Base-by-base conservation (phyloP, 1,284 basidiomycete species). In the Sphagnurus paluster region DNA sequence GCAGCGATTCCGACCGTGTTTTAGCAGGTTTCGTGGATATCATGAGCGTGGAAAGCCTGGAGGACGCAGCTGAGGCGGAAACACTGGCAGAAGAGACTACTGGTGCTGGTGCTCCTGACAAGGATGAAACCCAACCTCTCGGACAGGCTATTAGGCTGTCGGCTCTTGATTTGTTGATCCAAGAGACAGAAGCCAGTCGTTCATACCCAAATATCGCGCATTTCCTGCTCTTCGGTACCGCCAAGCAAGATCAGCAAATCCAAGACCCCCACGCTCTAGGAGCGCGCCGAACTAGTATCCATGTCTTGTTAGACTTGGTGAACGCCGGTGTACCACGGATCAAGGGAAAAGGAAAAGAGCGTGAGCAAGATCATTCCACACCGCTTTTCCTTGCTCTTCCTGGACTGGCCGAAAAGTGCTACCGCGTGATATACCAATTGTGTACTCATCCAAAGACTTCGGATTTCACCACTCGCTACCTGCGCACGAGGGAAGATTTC, bases 401-500 rank as follows among this genome's bases (percentile, higher is more conserved):
- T 0, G 77, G 78, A 1, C 72, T 98, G 20, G 94, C 94, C 0
- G 93, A 97, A 62, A 84, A 87, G 51, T 88, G 88, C 57, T 93
- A 93, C 58, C 80, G 80, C 34, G 76, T 98, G 34, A 69, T 99
- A 10, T 79, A 90, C 60, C 89, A 96, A 50, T 79, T 99, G 0
- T 97, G 92, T 68, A 77, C 85, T 5, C 91, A 97, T 62, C 79
- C 88, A 1, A 77, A 84, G 38, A 97, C 95, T 0, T 91, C 89
- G 5, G 82, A 86, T 20, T 80, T 88, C 29, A 87, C 87, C 9
- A 86, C 93, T 68, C 83, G 93, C 0, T 98, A 97, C 63, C 76
- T 98, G 33, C 85, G 93, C 32, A 91, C 89, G 2, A 78, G 87
- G 17, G 90, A 95, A 64, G 87, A 94, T 58, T 98, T 95, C 71